These are phyloP conservation scores for Lasiosphaeria ovina DNA, from an alignment of 495 filamentous ascomycete genomes.

Conservation along the genomic window DNA sequence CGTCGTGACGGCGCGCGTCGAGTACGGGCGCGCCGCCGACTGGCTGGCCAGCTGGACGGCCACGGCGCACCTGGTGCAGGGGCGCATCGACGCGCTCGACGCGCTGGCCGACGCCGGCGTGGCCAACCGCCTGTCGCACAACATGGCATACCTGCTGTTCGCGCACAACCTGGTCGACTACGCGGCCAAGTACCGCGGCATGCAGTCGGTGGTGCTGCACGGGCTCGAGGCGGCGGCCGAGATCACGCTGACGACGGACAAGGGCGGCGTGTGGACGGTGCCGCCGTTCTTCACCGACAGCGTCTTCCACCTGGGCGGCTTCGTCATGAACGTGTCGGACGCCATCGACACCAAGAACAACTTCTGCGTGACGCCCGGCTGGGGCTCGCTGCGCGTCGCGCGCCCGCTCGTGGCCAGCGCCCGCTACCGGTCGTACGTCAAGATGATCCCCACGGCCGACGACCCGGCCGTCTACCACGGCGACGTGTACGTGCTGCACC, in stretches of 20 bases:
- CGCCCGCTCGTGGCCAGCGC: constrained; percentile 52
- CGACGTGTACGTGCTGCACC: constrained; percentile 53
- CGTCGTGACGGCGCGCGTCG: constrained; percentile 38
- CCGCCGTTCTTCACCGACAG: constrained; percentile 65
- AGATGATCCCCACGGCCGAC: constrained; percentile 47
- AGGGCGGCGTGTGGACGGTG: constrained; percentile 52
- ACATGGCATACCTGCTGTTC: constrained; percentile 65
- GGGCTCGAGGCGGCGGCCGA: constrained; percentile 28
- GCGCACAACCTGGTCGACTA: constrained; percentile 55
- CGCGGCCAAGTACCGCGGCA: constrained; percentile 23
- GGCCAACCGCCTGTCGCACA: constrained; percentile 48
- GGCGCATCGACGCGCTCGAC: constrained; percentile 37
- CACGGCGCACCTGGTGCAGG: constrained; percentile 40
- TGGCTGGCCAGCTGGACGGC: constrained; percentile 41
- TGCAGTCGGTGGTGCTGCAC: constrained; percentile 26
- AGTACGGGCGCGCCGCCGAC: constrained; percentile 24
- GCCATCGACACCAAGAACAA: constrained; percentile 48
- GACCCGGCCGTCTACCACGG: constrained; percentile 33
- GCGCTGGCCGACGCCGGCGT: constrained; percentile 37
- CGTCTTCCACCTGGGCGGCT: constrained; percentile 55
- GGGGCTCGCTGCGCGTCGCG: constrained; percentile 58
- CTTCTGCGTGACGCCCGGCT: constrained; percentile 64
- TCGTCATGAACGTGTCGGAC: constrained; percentile 66
- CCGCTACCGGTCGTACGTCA: constrained; percentile 59
- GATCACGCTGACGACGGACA: constrained; percentile 18